Conservation (phyloP, 2,329 filamentous ascomycete genomes). For the Cladosporium austrohemisphaericum region DNA sequence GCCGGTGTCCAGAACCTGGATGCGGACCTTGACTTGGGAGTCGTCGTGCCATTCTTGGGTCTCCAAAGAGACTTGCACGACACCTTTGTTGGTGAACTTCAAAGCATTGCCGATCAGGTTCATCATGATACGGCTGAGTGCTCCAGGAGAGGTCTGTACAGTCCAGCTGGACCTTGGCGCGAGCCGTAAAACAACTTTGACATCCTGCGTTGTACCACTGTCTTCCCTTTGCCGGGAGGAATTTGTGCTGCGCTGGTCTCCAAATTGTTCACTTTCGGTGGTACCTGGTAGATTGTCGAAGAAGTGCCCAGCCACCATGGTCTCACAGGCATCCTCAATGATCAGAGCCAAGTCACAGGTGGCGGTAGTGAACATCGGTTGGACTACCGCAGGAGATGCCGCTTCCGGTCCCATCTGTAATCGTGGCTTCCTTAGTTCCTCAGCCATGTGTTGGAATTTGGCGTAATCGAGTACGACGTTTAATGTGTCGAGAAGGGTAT, state of each 20-base stretch:
- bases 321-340: constrained; percentile 53
- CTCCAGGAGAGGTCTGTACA: constrained; percentile 45
- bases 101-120: constrained; percentile 42
- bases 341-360: constrained; percentile 43
- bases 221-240: not conserved
- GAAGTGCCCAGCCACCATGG: constrained; percentile 50
- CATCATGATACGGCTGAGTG: constrained; percentile 44
- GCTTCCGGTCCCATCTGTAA: not conserved
- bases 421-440: not conserved
- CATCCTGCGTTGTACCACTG: not conserved
- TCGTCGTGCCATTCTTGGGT: constrained; percentile 17
- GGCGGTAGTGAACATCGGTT: constrained; percentile 23
- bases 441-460: constrained; percentile 36
- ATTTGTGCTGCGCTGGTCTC: no score
- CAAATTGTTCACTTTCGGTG: no score
- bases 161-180: constrained; percentile 33
- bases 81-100: constrained; percentile 43
- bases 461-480: constrained; percentile 40
- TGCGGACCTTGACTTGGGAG: constrained; percentile 12
- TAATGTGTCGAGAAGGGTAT: constrained; percentile 48
- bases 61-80: constrained; percentile 36
- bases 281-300: constrained; percentile 31
- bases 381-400: not conserved
- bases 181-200: not conserved
- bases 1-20: constrained; percentile 30